Evolutionary conservation across 2,329 filamentous ascomycete genomes (phyloP).

Genomic region (Trichoderma brevicompactum): DNA sequence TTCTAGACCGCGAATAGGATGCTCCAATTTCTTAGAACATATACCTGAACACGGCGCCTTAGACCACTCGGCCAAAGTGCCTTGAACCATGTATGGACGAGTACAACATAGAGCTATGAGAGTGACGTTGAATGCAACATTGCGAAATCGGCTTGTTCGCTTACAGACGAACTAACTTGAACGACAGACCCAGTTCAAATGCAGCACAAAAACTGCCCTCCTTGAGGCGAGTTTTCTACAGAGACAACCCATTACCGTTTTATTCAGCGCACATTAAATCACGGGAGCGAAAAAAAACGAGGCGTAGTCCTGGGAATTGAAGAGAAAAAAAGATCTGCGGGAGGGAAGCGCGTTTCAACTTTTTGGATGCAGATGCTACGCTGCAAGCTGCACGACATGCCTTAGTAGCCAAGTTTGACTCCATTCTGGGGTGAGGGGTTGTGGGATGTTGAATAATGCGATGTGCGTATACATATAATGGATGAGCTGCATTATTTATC

Average conservation of each 20-base stretch:
- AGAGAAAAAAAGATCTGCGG: background rate
- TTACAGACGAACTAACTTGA: too few species aligned
- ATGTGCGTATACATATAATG: background rate
- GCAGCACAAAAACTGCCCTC: too few species aligned
- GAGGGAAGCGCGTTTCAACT: background rate
- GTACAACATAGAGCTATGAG: background rate
- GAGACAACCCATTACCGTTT: too few species aligned
- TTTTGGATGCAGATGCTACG: constrained; percentile 1
- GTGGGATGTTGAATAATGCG: background rate
- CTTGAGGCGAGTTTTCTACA: too few species aligned
- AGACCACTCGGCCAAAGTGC: constrained; percentile 39
- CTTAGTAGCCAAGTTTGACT: constrained; percentile 2
- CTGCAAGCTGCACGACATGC: background rate
- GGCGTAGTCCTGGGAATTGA: too few species aligned
- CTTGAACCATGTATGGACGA: background rate
- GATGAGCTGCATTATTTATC: background rate
- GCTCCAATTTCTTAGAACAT: background rate
- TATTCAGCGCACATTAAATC: too few species aligned
- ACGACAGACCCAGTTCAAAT: too few species aligned
- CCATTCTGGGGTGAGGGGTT: constrained; percentile 19
- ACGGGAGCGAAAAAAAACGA: too few species aligned
- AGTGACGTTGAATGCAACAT: background rate
- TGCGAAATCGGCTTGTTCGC: too few species aligned
- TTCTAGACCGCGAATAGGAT: constrained; percentile 36
- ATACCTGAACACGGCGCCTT: constrained; percentile 36